Conservation (phyloP, 2,329 filamentous ascomycete genomes). For the Botryotinia calthae region DNA sequence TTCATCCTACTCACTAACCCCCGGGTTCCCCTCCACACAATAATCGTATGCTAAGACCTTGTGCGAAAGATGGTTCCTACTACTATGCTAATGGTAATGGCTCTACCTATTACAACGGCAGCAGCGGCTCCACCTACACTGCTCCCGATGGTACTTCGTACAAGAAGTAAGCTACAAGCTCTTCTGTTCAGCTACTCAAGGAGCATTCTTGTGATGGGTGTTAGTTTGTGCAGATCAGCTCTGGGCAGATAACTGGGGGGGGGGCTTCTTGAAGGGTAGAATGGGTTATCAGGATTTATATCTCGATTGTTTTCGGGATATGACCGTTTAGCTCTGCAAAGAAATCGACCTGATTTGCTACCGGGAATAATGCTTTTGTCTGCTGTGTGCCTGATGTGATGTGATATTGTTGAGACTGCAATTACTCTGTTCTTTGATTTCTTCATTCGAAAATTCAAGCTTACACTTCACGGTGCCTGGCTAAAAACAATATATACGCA, state of each 20-base stretch:
- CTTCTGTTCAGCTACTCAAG: background rate
- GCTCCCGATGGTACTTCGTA: slow-evolving; percentile 46
- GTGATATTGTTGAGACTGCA: background rate
- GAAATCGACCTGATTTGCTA: background rate
- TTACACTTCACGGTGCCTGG: background rate
- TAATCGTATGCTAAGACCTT: background rate
- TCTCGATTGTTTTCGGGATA: background rate
- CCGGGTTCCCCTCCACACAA: background rate
- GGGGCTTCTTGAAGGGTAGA: background rate
- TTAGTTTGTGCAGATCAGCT: background rate
- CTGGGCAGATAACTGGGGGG: background rate
- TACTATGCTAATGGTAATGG: slow-evolving; percentile 71
- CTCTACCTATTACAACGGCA: slow-evolving; percentile 66
- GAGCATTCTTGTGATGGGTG: background rate
- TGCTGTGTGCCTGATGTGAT: background rate
- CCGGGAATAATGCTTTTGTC: background rate
- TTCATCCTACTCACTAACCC: background rate
- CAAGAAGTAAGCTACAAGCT: slow-evolving; percentile 28
- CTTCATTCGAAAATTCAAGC: background rate
- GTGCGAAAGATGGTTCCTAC: slow-evolving; percentile 57
- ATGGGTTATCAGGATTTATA: background rate
- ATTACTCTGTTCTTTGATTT: background rate
- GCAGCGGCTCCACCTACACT: slow-evolving; percentile 56
- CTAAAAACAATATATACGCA: too few relatives aligned
- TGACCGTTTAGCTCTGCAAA: background rate